Percentiles rank a stretch among this genome's conserved stretches.
Conservation (phyloP, 768 basidiomycete species). For the Tulasnella sp. region DNA sequence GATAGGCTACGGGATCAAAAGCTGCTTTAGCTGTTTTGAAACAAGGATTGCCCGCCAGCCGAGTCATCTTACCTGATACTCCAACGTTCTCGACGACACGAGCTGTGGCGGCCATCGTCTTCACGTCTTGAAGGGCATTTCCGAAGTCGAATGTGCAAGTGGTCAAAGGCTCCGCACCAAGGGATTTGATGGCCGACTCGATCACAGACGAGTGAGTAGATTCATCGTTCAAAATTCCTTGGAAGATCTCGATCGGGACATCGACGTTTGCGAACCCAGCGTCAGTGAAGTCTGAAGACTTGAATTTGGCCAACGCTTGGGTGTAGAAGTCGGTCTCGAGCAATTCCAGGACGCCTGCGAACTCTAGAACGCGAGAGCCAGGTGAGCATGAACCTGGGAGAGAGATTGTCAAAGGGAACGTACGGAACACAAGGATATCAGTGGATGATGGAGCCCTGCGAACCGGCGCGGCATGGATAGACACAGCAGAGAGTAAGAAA, state of each 20-base stretch:
- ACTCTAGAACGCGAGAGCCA: conserved; percentile 36
- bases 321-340: conserved; percentile 60
- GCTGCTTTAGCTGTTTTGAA: neutral
- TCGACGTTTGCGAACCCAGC: conserved; percentile 53
- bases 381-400: neutral
- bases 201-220: conserved; percentile 37
- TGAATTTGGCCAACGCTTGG: conserved; percentile 55
- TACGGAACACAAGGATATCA: conserved; percentile 39
- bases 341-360: conserved; percentile 64
- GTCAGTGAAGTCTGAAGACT: conserved; percentile 44
- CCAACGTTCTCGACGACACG: conserved; percentile 69
- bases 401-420: conserved; percentile 10
- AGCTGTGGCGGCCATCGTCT: conserved; percentile 58
- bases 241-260: conserved; percentile 50
- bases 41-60: too few species aligned
- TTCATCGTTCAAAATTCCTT: conserved; percentile 50
- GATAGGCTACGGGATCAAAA: conserved; percentile 32
- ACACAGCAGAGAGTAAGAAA: conserved; percentile 16
- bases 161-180: conserved; percentile 44
- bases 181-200: conserved; percentile 35
- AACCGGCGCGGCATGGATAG: conserved; percentile 35
- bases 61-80: conserved; percentile 30
- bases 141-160: conserved; percentile 61
- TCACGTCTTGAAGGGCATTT: conserved; percentile 48
- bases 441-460: conserved; percentile 29